Base-by-base conservation (phyloP, 108 stramenopile species). In the Nitzschia palea region DNA sequence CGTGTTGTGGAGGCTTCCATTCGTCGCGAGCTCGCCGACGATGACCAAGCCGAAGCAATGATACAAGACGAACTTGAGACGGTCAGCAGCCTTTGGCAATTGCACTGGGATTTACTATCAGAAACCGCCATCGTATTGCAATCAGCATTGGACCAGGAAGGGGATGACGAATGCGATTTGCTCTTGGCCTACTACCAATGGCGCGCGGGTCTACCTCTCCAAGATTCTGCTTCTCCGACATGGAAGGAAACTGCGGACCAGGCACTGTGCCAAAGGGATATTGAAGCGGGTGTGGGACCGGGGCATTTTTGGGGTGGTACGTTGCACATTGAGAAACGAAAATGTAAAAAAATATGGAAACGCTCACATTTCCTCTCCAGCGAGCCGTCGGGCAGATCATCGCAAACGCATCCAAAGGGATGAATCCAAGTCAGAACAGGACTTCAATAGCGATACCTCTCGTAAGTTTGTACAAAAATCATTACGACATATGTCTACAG, bases 41-140 rank as follows among this genome's bases (percentile, higher is more conserved):
- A 48, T n/a, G 4, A 48, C 15, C 8, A 48, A 18, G n/a, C 18
- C 15, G 47, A 20, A 20, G 17, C 9, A 18, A 10, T 4, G 15
- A 48, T 20, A 12, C 15, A 48, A 18, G 47, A 48, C 15, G 47
- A 48, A 48, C 17, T 48, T 12, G 47, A 10, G 22, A 12, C 22
- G 4, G 18, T 20, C 18, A 20, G 22, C 22, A 20, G 4, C 9
- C 47, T 18, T 4, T 48, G 47, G 47, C 47, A 48, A 20, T 4
- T 4, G 47, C 47, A 48, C 47, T 48, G 8, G 47, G 47, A 48
- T 20, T 48, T 48, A 20, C n/a, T 48, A 4, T 4, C 9, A 20
- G 47, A 48, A 20, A 48, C 47, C 15, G 47, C 47, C 47, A 48
- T 18, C 4, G 47, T 48, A 12, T 48, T 48, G 47, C 47, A 48